Conservation (phyloP, 257 asterid genomes). For the Prunella vulgaris region DNA sequence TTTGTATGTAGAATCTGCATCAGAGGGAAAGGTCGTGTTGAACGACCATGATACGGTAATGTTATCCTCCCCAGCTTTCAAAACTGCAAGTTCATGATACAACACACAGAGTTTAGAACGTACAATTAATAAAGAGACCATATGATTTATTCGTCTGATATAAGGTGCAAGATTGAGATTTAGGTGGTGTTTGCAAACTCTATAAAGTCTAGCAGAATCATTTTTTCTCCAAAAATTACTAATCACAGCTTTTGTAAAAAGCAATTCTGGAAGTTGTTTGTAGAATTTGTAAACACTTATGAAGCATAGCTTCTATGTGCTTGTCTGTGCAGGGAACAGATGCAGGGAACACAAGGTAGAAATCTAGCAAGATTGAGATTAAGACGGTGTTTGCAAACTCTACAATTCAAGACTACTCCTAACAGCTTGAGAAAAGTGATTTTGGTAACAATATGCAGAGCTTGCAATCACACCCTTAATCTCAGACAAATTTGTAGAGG, state of each 20-base stretch:
- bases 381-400: no score
- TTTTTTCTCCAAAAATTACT: no score
- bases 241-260: no score
- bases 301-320: no score
- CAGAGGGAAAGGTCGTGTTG: slow-evolving; percentile 21
- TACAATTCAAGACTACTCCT: no score
- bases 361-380: no score
- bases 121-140: not conserved
- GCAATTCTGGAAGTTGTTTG: no score
- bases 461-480: not conserved
- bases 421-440: no score
- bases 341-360: no score
- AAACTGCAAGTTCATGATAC: slow-evolving; percentile 2
- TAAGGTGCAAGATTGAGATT: not conserved
- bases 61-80: slow-evolving; percentile 22
- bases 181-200: not conserved
- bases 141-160: not conserved
- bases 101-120: not conserved
- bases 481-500: not conserved
- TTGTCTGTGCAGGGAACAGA: no score
- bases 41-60: slow-evolving; percentile 22
- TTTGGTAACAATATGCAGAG: no score
- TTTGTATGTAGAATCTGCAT: slow-evolving; percentile 43
- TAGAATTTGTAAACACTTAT: no score
- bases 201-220: not conserved